phyloP scores from a whole-genome alignment of 495 filamentous ascomycete species.

The Penicillium daleae region DNA sequence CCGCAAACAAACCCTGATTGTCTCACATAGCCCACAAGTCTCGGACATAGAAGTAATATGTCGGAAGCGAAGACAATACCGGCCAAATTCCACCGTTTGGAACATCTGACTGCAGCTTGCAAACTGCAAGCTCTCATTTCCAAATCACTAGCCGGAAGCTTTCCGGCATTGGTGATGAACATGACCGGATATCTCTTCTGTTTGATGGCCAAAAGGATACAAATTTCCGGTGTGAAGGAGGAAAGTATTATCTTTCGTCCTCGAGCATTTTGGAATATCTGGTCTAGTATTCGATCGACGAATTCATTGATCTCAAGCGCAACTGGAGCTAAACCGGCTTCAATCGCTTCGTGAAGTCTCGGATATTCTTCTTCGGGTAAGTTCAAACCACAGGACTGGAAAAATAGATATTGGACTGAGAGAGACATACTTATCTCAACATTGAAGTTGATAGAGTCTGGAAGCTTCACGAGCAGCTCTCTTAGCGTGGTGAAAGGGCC shows the following conservation, averaged over 20 bases:
- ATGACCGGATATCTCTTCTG: constrained; percentile 44
- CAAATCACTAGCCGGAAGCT: constrained; percentile 25
- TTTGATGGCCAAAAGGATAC: constrained; percentile 44
- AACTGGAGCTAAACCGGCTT: constrained; percentile 35
- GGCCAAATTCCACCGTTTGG: constrained; percentile 37
- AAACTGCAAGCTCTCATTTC: constrained; percentile 41
- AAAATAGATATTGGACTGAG: background rate
- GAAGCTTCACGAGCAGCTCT: too few relatives aligned
- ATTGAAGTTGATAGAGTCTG: too few relatives aligned
- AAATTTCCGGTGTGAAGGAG: constrained; percentile 49
- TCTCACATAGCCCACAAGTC: constrained; percentile 28
- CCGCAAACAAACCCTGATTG: constrained; percentile 25
- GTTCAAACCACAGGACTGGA: background rate
- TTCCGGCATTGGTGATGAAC: constrained; percentile 44
- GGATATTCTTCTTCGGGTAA: constrained; percentile 29
- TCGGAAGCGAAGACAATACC: constrained; percentile 42
- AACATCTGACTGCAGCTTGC: constrained; percentile 43
- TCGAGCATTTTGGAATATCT: constrained; percentile 23
- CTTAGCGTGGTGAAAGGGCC: too few relatives aligned
- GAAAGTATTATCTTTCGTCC: constrained; percentile 42
- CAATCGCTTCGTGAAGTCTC: constrained; percentile 44
- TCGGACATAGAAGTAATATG: constrained; percentile 38
- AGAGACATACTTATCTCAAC: constrained; percentile 41
- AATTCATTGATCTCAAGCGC: constrained; percentile 48
- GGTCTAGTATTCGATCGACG: constrained; percentile 41